Base-by-base conservation (phyloP, 148 eudicot species). In the Rhododendron ovatum region DNA sequence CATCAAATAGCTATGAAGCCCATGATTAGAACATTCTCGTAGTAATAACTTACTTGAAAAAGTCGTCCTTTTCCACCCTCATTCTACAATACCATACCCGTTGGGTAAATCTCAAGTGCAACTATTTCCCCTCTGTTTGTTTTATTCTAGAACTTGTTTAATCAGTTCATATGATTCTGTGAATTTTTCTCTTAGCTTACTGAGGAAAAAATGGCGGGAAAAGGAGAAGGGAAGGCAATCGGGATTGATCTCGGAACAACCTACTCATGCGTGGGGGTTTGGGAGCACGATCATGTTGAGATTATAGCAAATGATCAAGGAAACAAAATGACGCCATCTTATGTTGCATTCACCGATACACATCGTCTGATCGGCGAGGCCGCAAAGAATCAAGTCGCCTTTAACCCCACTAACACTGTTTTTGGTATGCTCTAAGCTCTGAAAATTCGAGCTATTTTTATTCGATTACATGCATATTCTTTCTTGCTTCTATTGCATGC, bases 251-350 rank as follows among this genome's bases (percentile, higher is more conserved):
- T 85, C 15, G 86, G 86, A 17, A 85, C 86, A 39, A 85, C 86
- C 0, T 57, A 85, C 86, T 85, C 86, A 24, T 85, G 86, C 12
- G 86, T 85, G 13, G 86, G 86, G 2, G 86, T 85, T 10, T 85
- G 86, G 86, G 51, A 78, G 55, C 75, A 85, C 26, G 82, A 78
- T n/a, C 69, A 26, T 15, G 82, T 85, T 37, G 86, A 85, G 45
- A 85, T 85, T 71, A 85, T 85, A 5, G 50, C 82, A 11, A 85
- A 85, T n/a, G 82, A 85, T 77, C 86, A 85, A 55, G 86, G 86
- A 8, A 85, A 85, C 39, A 55, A 82, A 11, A 85, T 82, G 8
- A 85, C 86, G 4, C 86, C 86, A 5, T 85, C 86, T 53, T 85
- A 78, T 41, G 82, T 85, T 53, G 86, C 86, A 53, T 85, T 85